phyloP scores from a whole-genome alignment of 2,329 filamentous ascomycete species.

The Fusarium brachygibbosum region DNA sequence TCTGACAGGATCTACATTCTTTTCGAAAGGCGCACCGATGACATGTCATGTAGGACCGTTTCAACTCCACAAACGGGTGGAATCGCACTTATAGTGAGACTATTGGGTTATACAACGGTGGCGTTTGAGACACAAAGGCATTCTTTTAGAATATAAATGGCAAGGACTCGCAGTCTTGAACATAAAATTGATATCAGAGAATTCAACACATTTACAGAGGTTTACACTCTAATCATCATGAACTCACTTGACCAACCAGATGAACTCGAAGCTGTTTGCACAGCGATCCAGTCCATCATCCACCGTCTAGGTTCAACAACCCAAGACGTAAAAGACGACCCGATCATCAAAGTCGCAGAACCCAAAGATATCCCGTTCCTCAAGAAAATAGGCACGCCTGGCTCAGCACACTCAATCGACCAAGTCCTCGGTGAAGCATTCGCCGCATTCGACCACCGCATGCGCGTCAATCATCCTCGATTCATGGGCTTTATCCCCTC shows the following conservation, averaged over 20 bases:
- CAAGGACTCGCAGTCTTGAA: too few species aligned
- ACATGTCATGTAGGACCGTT: slow-evolving; percentile 1
- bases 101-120: background rate
- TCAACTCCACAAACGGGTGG: background rate
- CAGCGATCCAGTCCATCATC: slow-evolving; percentile 16
- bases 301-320: slow-evolving; percentile 16
- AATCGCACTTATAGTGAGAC: background rate
- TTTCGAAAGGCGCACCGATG: slow-evolving; percentile 20
- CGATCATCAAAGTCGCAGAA: slow-evolving; percentile 33
- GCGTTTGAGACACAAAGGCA: background rate
- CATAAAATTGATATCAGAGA: background rate
- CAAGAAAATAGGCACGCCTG: slow-evolving; percentile 20
- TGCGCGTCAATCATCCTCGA: slow-evolving; percentile 34
- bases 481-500: slow-evolving; percentile 46
- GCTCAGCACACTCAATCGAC: slow-evolving; percentile 17
- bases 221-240: background rate
- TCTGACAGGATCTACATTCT: slow-evolving; percentile 16
- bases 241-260: background rate
- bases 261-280: slow-evolving; percentile 23
- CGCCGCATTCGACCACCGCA: slow-evolving; percentile 21
- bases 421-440: slow-evolving; percentile 33
- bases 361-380: slow-evolving; percentile 24
- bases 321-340: slow-evolving; percentile 18
- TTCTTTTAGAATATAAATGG: background rate
- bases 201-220: background rate